Evolutionary conservation across 768 basidiomycete genomes (phyloP).

Genomic region (Russula virescens): DNA sequence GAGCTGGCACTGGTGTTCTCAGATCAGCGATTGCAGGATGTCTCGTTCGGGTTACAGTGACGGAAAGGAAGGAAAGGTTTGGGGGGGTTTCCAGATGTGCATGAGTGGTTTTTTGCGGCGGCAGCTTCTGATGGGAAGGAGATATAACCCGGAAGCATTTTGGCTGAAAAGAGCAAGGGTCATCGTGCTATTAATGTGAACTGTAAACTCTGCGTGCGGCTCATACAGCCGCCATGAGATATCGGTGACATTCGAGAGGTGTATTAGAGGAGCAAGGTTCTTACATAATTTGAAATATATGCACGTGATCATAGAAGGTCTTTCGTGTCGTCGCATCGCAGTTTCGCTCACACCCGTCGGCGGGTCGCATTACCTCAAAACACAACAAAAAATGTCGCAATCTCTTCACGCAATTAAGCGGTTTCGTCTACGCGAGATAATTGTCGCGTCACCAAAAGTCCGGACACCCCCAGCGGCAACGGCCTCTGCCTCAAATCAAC

Average conservation of each 20-base stretch:
- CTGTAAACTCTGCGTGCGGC: conserved; percentile 27
- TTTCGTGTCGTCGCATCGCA: too few species aligned
- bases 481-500: conserved; percentile 13
- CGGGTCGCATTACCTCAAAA: too few species aligned
- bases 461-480: conserved; percentile 33
- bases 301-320: conserved; percentile 10
- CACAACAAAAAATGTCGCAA: conserved; percentile 4
- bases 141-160: conserved; percentile 45
- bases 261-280: too few species aligned
- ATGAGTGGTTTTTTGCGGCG: conserved; percentile 83
- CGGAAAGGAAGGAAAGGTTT: conserved; percentile 76
- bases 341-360: too few species aligned
- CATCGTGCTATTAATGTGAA: too few species aligned
- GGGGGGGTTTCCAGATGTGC: conserved; percentile 55
- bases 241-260: too few species aligned
- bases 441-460: conserved; percentile 32
- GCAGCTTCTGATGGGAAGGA: conserved; percentile 62
- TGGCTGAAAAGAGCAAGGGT: too few species aligned
- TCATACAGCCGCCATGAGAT: too few species aligned
- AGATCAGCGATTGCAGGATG: too few species aligned
- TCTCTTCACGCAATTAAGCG: conserved; percentile 37
- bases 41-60: too few species aligned
- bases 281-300: not conserved
- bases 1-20: too few species aligned
- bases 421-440: conserved; percentile 44